These are phyloP conservation scores for Boletus coccyginus DNA, from an alignment of 768 basidiomycete genomes.

Conservation along the genomic window DNA sequence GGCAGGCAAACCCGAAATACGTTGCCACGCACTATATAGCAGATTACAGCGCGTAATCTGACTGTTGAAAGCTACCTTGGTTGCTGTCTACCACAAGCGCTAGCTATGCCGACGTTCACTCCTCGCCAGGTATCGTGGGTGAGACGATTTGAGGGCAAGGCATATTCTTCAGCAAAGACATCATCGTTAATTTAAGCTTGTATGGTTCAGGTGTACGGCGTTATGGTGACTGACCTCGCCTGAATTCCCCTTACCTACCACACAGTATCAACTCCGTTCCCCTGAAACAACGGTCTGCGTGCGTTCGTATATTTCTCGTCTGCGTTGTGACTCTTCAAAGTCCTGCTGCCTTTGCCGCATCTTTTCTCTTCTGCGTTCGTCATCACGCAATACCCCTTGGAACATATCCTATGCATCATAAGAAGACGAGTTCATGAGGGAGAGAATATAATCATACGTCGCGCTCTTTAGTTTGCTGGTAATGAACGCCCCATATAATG, in stretches of 20 bases:
- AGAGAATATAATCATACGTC: conserved; percentile 45
- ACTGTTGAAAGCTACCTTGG: not conserved
- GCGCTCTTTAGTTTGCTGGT: conserved; percentile 78
- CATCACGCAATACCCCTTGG: conserved; percentile 84
- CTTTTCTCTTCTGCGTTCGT: conserved; percentile 75
- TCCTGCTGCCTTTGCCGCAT: conserved; percentile 64
- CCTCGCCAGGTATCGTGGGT: not conserved
- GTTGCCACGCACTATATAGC: conserved; percentile 14
- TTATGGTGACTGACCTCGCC: conserved; percentile 3
- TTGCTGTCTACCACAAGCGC: conserved; percentile 1
- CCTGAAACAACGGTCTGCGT: conserved; percentile 36
- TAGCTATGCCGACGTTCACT: not conserved
- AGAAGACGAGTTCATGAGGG: conserved; percentile 5
- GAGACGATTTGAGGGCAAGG: not conserved
- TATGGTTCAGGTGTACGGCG: too few relatives aligned
- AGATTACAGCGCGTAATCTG: not conserved
- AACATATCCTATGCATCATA: conserved; percentile 72
- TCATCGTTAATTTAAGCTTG: not conserved
- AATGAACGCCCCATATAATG: conserved; percentile 89
- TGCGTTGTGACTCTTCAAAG: conserved; percentile 56
- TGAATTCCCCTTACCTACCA: not conserved
- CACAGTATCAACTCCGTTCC: conserved; percentile 11
- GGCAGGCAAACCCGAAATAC: not conserved
- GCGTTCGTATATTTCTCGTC: conserved; percentile 63
- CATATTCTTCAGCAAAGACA: not conserved